These are phyloP conservation scores for Oryza officinalis DNA, from an alignment of 176 grass and related monocot genomes.

Conservation along the genomic window DNA sequence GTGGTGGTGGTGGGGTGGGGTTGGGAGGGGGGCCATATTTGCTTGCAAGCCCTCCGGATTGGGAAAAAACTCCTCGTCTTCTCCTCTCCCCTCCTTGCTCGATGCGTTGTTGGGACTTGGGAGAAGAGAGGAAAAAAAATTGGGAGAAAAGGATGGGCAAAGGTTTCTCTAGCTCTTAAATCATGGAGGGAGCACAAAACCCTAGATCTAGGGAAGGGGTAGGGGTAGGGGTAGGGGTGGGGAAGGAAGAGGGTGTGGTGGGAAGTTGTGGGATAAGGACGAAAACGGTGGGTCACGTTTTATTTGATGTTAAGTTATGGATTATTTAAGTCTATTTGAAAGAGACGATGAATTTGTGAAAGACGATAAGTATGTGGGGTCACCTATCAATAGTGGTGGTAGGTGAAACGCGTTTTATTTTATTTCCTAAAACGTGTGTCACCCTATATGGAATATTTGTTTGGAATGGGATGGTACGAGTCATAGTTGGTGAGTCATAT, in stretches of 20 bases:
- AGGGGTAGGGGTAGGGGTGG: too few relatives aligned
- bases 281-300: neutral
- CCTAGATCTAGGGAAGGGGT: neutral
- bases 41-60: slow-evolving; percentile 29
- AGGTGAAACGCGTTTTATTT: too few relatives aligned
- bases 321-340: neutral
- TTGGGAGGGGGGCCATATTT: slow-evolving; percentile 37
- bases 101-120: neutral
- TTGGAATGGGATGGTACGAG: too few relatives aligned
- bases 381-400: too few relatives aligned
- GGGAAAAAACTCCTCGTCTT: neutral
- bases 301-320: rapidly evolving
- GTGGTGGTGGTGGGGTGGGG: slow-evolving; percentile 22
- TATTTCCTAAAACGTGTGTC: too few relatives aligned
- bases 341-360: rapidly evolving
- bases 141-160: neutral
- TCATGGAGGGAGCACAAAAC: neutral
- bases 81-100: neutral
- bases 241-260: too few relatives aligned
- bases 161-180: neutral
- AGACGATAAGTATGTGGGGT: neutral
- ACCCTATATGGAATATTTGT: too few relatives aligned
- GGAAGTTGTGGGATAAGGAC: neutral
- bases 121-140: too few relatives aligned
- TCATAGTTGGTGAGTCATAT: too few relatives aligned